Evolutionary conservation across 805 yeast species (phyloP).

Genomic region (Ogataea nitratoaversa): DNA sequence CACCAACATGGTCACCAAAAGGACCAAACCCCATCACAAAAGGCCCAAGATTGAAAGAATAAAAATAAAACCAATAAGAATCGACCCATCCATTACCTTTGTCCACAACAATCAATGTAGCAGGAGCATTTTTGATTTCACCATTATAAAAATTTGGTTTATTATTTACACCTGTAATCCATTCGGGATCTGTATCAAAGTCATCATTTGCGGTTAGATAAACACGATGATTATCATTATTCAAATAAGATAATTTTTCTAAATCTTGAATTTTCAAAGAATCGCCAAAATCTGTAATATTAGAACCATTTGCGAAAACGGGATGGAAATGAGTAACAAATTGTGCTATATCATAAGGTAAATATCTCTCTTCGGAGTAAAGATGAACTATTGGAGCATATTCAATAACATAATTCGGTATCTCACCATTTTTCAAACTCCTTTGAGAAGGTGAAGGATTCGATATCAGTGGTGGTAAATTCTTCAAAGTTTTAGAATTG

Average conservation of each 20-base stretch:
- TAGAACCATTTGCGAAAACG: constrained; percentile 46
- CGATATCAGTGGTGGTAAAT: constrained; percentile 34
- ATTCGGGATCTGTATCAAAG: constrained; percentile 69
- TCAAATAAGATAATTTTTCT: constrained; percentile 31
- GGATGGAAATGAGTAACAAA: constrained; percentile 66
- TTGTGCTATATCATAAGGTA: constrained; percentile 75
- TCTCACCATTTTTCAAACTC: constrained; percentile 45
- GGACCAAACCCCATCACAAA: constrained; percentile 98
- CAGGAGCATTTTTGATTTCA: constrained; percentile 70
- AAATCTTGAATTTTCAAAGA: constrained; percentile 27
- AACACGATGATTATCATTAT: constrained; percentile 32
- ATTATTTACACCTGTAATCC: constrained; percentile 74
- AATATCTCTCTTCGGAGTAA: constrained; percentile 82
- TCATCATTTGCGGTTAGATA: constrained; percentile 67
- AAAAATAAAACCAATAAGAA: constrained; percentile 94
- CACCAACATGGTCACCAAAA: constrained; percentile 95
- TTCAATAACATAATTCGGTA: constrained; percentile 61
- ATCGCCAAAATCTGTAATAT: constrained; percentile 16
- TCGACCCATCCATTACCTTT: constrained; percentile 95
- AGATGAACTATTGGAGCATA: constrained; percentile 77
- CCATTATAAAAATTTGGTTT: constrained; percentile 73
- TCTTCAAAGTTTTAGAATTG: constrained; percentile 10
- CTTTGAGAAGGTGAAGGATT: constrained; percentile 33
- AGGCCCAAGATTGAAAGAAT: constrained; percentile 92
- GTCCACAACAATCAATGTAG: constrained; percentile 76